Conservation (phyloP, 306 rosid species). For the Delonix regia region DNA sequence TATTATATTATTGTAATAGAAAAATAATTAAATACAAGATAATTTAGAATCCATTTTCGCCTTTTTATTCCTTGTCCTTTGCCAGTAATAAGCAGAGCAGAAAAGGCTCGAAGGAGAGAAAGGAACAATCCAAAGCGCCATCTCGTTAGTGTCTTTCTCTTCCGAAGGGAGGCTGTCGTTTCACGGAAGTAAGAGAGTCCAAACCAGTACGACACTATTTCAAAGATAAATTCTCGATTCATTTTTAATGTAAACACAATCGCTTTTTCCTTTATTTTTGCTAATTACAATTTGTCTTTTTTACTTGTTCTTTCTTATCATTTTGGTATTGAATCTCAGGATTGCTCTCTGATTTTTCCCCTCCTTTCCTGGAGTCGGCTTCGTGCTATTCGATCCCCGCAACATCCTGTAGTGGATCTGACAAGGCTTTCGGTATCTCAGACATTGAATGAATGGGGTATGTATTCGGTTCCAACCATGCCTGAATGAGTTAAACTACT, state of each 20-base stretch:
- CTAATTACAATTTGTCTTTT: neutral
- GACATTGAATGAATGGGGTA: conserved; percentile 36
- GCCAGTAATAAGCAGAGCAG: neutral
- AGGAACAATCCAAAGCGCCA: conserved; percentile 10
- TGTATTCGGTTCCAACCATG: conserved; percentile 28
- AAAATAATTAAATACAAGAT: too few relatives aligned
- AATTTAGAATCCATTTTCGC: neutral
- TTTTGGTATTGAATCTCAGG: conserved; percentile 11
- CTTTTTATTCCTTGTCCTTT: neutral
- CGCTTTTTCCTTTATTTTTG: neutral
- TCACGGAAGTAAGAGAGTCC: neutral
- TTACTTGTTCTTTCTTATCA: neutral
- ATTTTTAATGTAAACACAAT: neutral
- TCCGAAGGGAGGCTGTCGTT: neutral
- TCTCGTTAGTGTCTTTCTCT: neutral
- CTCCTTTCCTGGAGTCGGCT: neutral
- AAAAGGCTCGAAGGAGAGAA: neutral
- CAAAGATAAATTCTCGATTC: neutral
- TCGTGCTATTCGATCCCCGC: neutral
- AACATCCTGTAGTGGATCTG: conserved; percentile 1
- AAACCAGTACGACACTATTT: neutral
- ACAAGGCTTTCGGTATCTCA: conserved; percentile 14
- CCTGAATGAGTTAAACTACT: neutral
- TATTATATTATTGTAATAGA: neutral
- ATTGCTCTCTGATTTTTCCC: neutral